phyloP scores from a whole-genome alignment of 1,284 basidiomycete species.

The Cryptococcus sp. region DNA sequence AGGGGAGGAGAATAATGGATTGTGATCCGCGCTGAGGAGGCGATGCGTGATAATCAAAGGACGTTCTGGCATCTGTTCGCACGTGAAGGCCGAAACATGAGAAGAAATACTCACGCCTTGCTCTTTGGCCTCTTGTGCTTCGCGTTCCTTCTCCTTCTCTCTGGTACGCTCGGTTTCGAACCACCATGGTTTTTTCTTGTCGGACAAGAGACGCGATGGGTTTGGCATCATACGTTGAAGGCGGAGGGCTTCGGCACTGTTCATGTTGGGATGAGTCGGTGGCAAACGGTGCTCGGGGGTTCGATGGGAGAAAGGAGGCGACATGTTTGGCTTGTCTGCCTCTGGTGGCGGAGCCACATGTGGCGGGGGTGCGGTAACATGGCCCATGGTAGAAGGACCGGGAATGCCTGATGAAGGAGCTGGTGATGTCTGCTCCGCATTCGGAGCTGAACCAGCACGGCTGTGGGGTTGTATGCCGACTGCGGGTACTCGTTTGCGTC shows the following conservation, averaged over 20 bases:
- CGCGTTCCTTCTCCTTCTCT: slow-evolving; percentile 25
- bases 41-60: background rate
- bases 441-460: slow-evolving; percentile 14
- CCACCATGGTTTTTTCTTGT: slow-evolving; percentile 48
- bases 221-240: slow-evolving; percentile 18
- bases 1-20: slow-evolving; percentile 7
- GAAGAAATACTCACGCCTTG: slow-evolving; percentile 25
- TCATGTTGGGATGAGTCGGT: background rate
- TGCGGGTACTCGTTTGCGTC: slow-evolving; percentile 91
- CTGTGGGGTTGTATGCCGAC: slow-evolving; percentile 45
- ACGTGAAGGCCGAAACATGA: slow-evolving; percentile 4
- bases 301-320: slow-evolving; percentile 20
- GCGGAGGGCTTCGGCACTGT: slow-evolving; percentile 9
- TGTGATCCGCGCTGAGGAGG: slow-evolving; percentile 2
- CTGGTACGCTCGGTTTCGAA: slow-evolving; percentile 31
- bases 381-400: background rate
- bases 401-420: slow-evolving; percentile 5
- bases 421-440: slow-evolving; percentile 7
- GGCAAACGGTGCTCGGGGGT: slow-evolving; percentile 12
- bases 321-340: slow-evolving; percentile 11
- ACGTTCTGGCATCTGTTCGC: too few relatives aligned
- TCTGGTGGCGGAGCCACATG: slow-evolving; percentile 18
- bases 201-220: slow-evolving; percentile 22
- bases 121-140: slow-evolving; percentile 25
- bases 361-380: slow-evolving; percentile 19